Percentiles rank a stretch among this genome's conserved stretches.
Evolutionary conservation across 768 basidiomycete species (phyloP).

Genomic region (Tylopilus subfusipes): DNA sequence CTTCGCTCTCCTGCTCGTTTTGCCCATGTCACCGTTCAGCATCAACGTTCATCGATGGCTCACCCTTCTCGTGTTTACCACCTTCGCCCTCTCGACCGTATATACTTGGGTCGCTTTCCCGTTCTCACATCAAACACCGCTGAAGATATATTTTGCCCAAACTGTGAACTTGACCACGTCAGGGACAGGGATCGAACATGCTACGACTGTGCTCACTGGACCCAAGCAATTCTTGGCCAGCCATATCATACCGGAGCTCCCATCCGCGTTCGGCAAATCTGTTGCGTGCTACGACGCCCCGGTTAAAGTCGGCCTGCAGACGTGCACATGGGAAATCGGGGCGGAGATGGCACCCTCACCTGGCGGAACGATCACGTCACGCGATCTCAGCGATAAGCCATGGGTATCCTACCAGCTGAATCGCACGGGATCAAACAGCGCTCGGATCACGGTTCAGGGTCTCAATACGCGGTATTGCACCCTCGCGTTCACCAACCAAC

Average conservation of each 20-base stretch:
- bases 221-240: slow-evolving; percentile 41
- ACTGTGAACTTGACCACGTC: slow-evolving; percentile 42
- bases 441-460: slow-evolving; percentile 50
- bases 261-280: slow-evolving; percentile 43
- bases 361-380: slow-evolving; percentile 16
- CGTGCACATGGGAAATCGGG: slow-evolving; percentile 47
- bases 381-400: background rate
- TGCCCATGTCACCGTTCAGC: slow-evolving; percentile 65
- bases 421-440: slow-evolving; percentile 42
- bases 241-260: slow-evolving; percentile 46
- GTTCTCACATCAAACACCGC: slow-evolving; percentile 55
- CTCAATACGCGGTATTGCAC: slow-evolving; percentile 62
- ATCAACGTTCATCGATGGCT: slow-evolving; percentile 46
- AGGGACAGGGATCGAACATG: slow-evolving; percentile 26
- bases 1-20: slow-evolving; percentile 46
- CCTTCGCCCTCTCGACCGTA: slow-evolving; percentile 43
- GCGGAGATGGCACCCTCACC: slow-evolving; percentile 38
- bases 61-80: slow-evolving; percentile 33
- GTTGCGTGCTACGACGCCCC: slow-evolving; percentile 30
- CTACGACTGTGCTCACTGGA: slow-evolving; percentile 45
- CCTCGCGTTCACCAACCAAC: slow-evolving; percentile 50
- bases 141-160: slow-evolving; percentile 74
- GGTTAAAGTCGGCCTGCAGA: slow-evolving; percentile 37
- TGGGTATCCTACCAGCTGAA: slow-evolving; percentile 46
- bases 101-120: slow-evolving; percentile 53